These are phyloP conservation scores for Cyclotella cryptica DNA, from an alignment of 108 stramenopile species.

Conservation along the genomic window DNA sequence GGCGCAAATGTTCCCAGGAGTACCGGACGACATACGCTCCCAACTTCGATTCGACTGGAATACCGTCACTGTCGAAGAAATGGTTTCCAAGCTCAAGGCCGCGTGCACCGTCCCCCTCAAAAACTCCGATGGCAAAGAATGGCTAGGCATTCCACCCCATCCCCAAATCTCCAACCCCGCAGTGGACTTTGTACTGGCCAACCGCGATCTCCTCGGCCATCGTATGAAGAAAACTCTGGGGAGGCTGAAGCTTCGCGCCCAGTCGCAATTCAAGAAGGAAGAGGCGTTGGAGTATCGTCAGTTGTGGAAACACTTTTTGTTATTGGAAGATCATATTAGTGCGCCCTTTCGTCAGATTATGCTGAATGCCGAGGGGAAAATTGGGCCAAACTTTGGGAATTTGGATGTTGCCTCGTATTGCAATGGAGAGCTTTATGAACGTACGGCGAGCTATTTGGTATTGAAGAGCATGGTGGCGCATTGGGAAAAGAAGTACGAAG, in stretches of 20 bases:
- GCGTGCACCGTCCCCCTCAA: slow-evolving; percentile 64
- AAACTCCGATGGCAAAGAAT: slow-evolving; percentile 44
- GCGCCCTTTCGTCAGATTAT: slow-evolving; percentile 89
- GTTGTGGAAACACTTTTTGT: slow-evolving; percentile 71
- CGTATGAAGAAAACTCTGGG: slow-evolving; percentile 71
- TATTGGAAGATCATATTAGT: slow-evolving; percentile 84
- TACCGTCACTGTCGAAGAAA: slow-evolving; percentile 68
- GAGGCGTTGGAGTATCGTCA: slow-evolving; percentile 59
- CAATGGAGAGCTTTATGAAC: slow-evolving; percentile 74
- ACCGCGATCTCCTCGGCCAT: slow-evolving; percentile 73
- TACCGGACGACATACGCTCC: slow-evolving; percentile 69
- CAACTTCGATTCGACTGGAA: slow-evolving; percentile 71
- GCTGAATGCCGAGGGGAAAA: slow-evolving; percentile 72
- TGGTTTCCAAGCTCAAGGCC: slow-evolving; percentile 65
- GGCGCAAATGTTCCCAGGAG: slow-evolving; percentile 89
- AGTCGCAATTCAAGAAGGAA: slow-evolving; percentile 57
- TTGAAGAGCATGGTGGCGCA: slow-evolving; percentile 88
- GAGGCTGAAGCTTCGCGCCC: slow-evolving; percentile 64
- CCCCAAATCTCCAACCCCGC: slow-evolving; percentile 71
- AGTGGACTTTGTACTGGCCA: slow-evolving; percentile 83
- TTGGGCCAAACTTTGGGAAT: slow-evolving; percentile 89
- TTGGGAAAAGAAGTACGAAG: slow-evolving; percentile 88
- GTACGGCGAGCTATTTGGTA: slow-evolving; percentile 81
- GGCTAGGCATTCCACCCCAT: slow-evolving; percentile 57
- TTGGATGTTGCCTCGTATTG: slow-evolving; percentile 69